Evolutionary conservation across 805 yeast species (phyloP).

Genomic region (Naumovozyma castellii): DNA sequence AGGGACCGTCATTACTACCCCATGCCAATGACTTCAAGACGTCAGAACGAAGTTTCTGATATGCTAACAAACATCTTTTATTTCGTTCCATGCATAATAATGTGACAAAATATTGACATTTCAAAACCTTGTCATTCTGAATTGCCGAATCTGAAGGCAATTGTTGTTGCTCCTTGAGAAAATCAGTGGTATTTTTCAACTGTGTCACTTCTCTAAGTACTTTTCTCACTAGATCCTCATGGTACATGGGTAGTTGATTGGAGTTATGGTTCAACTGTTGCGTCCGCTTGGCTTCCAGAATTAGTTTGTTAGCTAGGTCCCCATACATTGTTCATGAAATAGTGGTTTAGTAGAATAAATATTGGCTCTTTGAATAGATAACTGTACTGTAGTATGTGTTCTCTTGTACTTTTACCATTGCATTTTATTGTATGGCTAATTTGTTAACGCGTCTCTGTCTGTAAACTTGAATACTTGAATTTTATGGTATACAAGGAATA

Average conservation of each 20-base stretch:
- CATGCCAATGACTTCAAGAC: slow-evolving; percentile 61
- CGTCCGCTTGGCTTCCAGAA: slow-evolving; percentile 76
- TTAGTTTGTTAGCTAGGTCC: slow-evolving; percentile 73
- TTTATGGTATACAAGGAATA: no score
- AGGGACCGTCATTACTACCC: slow-evolving; percentile 44
- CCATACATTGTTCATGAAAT: slow-evolving; percentile 86
- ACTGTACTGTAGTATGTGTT: no score
- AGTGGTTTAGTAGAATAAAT: no score
- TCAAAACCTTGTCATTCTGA: slow-evolving; percentile 37
- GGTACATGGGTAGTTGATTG: slow-evolving; percentile 47
- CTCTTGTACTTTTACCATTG: neutral
- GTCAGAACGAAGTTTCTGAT: slow-evolving; percentile 62
- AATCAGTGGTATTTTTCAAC: slow-evolving; percentile 48
- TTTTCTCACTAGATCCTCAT: slow-evolving; percentile 58
- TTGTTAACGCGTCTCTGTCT: neutral
- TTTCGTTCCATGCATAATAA: slow-evolving; percentile 75
- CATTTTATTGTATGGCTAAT: neutral
- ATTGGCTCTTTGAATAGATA: no score
- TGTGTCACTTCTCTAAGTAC: slow-evolving; percentile 65
- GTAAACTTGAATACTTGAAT: neutral
- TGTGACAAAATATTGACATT: slow-evolving; percentile 48
- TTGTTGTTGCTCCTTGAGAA: slow-evolving; percentile 29
- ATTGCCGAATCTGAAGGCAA: slow-evolving; percentile 1
- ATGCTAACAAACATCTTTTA: slow-evolving; percentile 81
- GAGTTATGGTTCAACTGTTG: slow-evolving; percentile 40